Percentiles rank a stretch among this genome's conserved stretches.
phyloP scores from a whole-genome alignment of 2,329 filamentous ascomycete species.

The Aspergillus terreus region DNA sequence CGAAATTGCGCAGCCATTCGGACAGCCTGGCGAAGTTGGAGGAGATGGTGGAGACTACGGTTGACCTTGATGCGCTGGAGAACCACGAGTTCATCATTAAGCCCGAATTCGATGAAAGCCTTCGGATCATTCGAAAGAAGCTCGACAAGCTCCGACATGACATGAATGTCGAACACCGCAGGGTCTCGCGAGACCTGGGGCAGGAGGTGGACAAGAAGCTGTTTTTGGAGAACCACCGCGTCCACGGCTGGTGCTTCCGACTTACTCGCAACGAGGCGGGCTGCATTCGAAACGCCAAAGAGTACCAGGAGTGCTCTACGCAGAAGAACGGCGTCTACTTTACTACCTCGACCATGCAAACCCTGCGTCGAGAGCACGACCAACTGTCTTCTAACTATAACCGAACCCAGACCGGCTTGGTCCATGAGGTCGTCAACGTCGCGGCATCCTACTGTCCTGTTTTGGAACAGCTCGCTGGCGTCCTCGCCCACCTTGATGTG shows the following conservation, averaged over 20 bases:
- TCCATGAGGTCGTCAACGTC: conserved; percentile 87
- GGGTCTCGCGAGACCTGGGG: conserved; percentile 73
- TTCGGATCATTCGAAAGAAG: conserved; percentile 85
- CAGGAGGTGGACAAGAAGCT: conserved; percentile 98
- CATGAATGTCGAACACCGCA: conserved; percentile 77
- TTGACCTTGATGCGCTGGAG: conserved; percentile 90
- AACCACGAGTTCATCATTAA: conserved; percentile 99
- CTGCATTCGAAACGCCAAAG: conserved; percentile 85
- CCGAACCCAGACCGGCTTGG: conserved; percentile 84
- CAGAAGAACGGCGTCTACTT: conserved; percentile 99
- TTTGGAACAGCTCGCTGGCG: conserved; percentile 79
- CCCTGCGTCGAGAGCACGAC: conserved; percentile 83
- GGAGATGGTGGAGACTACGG: conserved; percentile 98
- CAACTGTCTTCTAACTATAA: conserved; percentile 94
- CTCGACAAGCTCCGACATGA: conserved; percentile 78
- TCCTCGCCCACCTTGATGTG: conserved; percentile 91
- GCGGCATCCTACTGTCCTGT: conserved; percentile 93
- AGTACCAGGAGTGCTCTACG: conserved; percentile 92
- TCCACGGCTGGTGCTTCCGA: conserved; percentile 95
- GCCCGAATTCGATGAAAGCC: conserved; percentile 87
- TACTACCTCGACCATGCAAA: conserved; percentile 77
- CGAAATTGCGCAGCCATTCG: conserved; percentile 71
- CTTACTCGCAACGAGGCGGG: conserved; percentile 86
- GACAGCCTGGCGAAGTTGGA: conserved; percentile 80
- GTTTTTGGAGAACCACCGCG: conserved; percentile 92